phyloP scores from a whole-genome alignment of 1,284 basidiomycete species.

The Anthracocystis setariae region DNA sequence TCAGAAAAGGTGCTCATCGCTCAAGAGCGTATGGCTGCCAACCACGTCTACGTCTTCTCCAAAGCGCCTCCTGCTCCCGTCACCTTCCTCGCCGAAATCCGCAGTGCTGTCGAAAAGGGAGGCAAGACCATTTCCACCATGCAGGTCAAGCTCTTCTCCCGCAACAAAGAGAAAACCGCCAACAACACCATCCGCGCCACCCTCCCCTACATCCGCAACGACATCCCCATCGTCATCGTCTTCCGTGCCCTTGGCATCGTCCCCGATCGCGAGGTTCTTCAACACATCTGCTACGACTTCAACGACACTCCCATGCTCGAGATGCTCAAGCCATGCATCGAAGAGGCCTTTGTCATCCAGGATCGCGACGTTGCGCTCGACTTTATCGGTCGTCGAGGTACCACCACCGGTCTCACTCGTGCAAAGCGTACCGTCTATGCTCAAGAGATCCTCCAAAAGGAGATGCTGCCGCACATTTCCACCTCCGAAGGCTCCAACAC shows the following conservation, averaged over 20 bases:
- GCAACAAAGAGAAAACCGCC: conserved; percentile 85
- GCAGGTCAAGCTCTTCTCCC: conserved; percentile 95
- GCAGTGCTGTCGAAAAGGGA: conserved; percentile 96
- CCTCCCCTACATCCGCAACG: conserved; percentile 96
- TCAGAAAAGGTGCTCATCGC: conserved; percentile 99
- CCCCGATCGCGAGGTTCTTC: conserved; percentile 95
- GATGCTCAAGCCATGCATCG: conserved; percentile 98
- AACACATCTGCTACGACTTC: conserved; percentile 98
- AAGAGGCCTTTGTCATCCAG: conserved; percentile 98
- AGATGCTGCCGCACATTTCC: conserved; percentile 97
- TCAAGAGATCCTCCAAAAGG: conserved; percentile 97
- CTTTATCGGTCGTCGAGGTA: conserved; percentile 97
- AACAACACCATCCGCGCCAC: conserved; percentile 93
- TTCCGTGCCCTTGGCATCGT: conserved; percentile 98
- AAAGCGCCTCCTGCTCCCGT: conserved; percentile 96
- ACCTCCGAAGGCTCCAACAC: conserved; percentile 95
- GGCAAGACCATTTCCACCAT: conserved; percentile 98
- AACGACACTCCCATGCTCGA: conserved; percentile 95
- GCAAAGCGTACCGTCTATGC: conserved; percentile 94
- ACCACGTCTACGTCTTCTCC: conserved; percentile 99
- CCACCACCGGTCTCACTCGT: conserved; percentile 89
- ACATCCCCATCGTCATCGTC: conserved; percentile 98
- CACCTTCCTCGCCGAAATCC: conserved; percentile 95
- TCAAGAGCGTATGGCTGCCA: conserved; percentile 98
- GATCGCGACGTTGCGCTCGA: conserved; percentile 90